Evolutionary conservation across 2,329 filamentous ascomycete species (phyloP).

Genomic region (Gliomastix tumulicola): DNA sequence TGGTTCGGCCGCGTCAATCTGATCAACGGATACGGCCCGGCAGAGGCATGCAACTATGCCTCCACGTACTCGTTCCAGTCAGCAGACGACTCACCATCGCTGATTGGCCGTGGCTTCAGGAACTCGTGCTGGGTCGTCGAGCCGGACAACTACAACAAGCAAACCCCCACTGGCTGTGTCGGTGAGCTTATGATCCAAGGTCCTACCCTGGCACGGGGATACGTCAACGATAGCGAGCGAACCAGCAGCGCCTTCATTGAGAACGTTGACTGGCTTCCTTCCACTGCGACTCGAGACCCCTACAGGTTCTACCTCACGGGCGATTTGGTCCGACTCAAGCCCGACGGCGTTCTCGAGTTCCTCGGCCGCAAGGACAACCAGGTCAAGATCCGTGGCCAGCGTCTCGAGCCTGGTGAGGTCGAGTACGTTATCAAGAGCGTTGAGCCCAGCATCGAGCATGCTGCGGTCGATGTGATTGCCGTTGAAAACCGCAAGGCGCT

Average conservation of each 20-base stretch:
- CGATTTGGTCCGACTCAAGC: background rate
- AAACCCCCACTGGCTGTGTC: slow-evolving; percentile 9
- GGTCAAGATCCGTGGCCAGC: slow-evolving; percentile 1
- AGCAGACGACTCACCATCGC: background rate
- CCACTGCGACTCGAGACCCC: background rate
- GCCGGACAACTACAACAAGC: slow-evolving; percentile 1
- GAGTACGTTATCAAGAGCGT: too few relatives aligned
- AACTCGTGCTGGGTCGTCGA: slow-evolving; percentile 7
- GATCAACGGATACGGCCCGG: slow-evolving; percentile 32
- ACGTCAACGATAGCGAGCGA: slow-evolving; percentile 3
- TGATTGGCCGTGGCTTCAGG: slow-evolving; percentile 4
- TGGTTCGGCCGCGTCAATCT: slow-evolving; percentile 10
- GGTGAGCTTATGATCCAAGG: slow-evolving; percentile 41
- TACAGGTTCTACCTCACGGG: background rate
- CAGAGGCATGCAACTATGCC: slow-evolving; percentile 26
- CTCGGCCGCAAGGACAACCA: slow-evolving; percentile 1
- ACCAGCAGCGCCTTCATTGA: slow-evolving; percentile 1
- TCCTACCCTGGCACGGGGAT: slow-evolving; percentile 40
- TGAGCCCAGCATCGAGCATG: slow-evolving; percentile 13
- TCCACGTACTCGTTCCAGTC: background rate
- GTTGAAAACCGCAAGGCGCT: background rate
- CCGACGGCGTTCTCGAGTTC: background rate
- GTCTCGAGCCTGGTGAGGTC: background rate
- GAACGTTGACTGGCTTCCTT: background rate
- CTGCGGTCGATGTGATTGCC: slow-evolving; percentile 5